Evolutionary conservation across 306 rosid genomes (phyloP).

Genomic region (Geum urbanum): DNA sequence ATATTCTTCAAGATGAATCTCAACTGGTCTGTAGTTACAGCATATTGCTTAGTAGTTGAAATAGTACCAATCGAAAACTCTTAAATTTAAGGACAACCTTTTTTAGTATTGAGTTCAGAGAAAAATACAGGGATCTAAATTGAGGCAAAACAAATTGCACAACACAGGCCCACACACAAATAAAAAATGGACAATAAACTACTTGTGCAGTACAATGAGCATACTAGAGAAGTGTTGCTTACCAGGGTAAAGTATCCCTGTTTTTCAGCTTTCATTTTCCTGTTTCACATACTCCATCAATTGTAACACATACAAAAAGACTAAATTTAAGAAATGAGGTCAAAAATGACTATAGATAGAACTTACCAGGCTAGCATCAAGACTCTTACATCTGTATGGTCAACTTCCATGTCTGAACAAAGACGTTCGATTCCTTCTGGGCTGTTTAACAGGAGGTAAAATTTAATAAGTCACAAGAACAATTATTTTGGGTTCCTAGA

Average conservation of each 20-base stretch:
- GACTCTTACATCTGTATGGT: slow-evolving; percentile 87
- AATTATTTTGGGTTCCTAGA: no score
- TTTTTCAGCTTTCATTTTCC: slow-evolving; percentile 95
- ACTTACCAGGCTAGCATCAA: slow-evolving; percentile 99
- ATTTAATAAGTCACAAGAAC: background rate
- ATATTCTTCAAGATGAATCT: background rate
- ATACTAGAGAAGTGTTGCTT: slow-evolving; percentile 23
- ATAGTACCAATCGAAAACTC: background rate
- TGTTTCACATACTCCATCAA: slow-evolving; percentile 48
- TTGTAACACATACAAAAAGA: slow-evolving; percentile 24
- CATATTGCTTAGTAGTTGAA: background rate
- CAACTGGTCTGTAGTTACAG: background rate
- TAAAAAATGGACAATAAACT: background rate
- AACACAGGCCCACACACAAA: background rate
- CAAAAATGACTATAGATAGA: slow-evolving; percentile 15
- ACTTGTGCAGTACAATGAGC: background rate
- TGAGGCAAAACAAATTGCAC: background rate
- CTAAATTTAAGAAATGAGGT: slow-evolving; percentile 20
- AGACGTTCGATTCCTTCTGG: slow-evolving; percentile 96
- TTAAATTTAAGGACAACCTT: background rate
- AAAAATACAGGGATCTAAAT: background rate
- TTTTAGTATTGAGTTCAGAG: background rate
- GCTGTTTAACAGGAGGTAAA: slow-evolving; percentile 44
- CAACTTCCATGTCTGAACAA: slow-evolving; percentile 87
- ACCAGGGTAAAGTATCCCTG: slow-evolving; percentile 96